These are phyloP conservation scores for Xylaria grammica DNA, from an alignment of 495 filamentous ascomycete species.

Conservation along the genomic window DNA sequence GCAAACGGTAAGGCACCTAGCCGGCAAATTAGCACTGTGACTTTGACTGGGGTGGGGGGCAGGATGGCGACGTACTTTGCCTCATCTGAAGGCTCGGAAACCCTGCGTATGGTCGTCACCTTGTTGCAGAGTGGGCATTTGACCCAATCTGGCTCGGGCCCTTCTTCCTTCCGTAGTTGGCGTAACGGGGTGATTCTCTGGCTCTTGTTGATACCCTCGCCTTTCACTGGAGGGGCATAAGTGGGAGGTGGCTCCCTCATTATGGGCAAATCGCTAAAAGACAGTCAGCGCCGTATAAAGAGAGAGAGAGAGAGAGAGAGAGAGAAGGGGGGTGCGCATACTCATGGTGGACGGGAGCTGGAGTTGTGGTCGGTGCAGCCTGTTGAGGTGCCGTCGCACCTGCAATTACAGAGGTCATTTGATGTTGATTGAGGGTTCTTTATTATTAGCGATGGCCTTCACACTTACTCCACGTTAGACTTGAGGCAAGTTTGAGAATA, in stretches of 20 bases:
- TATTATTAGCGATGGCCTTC: too few relatives aligned
- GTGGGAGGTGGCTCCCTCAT: not conserved
- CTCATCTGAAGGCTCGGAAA: slow-evolving; percentile 11
- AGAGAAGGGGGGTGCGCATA: not conserved
- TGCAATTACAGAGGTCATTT: too few relatives aligned
- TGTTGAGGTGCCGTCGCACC: not conserved
- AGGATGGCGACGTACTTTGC: not conserved
- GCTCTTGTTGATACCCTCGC: not conserved
- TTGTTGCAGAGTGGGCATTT: slow-evolving; percentile 4
- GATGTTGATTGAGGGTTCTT: too few relatives aligned
- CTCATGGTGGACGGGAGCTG: not conserved
- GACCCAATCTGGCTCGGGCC: slow-evolving; percentile 2
- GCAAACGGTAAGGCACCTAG: not conserved
- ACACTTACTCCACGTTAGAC: too few relatives aligned
- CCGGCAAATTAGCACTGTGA: not conserved
- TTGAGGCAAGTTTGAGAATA: too few relatives aligned
- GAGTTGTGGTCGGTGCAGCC: not conserved
- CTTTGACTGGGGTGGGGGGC: too few relatives aligned
- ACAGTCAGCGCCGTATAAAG: not conserved
- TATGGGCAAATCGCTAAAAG: not conserved
- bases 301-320: too few relatives aligned
- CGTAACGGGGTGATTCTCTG: slow-evolving; percentile 4
- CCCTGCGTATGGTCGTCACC: slow-evolving; percentile 7
- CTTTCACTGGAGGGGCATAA: not conserved
- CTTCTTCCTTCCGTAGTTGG: not conserved